phyloP scores from a whole-genome alignment of 441 rosid genomes.

The Populus hybrid region DNA sequence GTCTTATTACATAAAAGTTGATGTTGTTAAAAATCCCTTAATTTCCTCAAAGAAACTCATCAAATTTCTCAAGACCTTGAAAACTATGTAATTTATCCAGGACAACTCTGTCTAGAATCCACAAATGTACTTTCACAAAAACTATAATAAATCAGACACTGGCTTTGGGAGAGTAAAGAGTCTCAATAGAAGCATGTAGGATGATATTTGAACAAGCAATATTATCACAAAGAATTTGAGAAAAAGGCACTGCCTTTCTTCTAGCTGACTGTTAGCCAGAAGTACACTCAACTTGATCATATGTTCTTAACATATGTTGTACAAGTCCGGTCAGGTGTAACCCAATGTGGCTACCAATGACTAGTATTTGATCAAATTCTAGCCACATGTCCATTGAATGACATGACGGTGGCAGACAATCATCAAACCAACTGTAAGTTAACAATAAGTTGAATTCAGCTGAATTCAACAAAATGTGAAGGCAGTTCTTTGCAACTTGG shows the following conservation, averaged over 20 bases:
- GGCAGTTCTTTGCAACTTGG: background rate
- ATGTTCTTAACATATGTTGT: background rate
- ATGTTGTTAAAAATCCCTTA: background rate
- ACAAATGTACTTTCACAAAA: background rate
- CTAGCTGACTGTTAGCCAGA: background rate
- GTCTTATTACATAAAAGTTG: conserved; percentile 5
- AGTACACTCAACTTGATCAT: background rate
- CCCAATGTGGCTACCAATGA: background rate
- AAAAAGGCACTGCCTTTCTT: background rate
- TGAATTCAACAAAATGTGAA: background rate
- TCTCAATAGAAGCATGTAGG: background rate
- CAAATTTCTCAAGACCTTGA: conserved; percentile 13
- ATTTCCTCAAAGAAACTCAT: conserved; percentile 1
- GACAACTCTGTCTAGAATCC: conserved; percentile 11
- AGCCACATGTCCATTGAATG: background rate
- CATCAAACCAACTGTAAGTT: background rate
- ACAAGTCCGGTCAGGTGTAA: background rate
- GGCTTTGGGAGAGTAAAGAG: background rate
- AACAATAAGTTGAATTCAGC: background rate
- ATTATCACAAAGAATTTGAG: background rate
- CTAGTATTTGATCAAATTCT: background rate
- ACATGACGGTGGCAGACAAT: background rate
- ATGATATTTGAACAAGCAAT: background rate
- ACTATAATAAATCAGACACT: conserved; percentile 1
- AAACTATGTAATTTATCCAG: background rate